Conservation (phyloP, 345 rosid genomes). For the Brassica nigra region DNA sequence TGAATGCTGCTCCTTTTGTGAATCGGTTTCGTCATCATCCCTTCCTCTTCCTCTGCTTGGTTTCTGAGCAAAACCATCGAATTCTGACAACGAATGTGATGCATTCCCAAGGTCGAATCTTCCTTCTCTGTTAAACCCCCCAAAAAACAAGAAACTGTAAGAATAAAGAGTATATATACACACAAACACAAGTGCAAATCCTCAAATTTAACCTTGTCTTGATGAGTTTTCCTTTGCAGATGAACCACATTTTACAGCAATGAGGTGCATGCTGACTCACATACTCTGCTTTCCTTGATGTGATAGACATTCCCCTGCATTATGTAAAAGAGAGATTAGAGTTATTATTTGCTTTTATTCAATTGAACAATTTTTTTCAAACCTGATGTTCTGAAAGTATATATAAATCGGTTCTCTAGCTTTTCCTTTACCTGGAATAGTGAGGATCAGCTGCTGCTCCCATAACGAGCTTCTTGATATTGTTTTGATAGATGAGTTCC, state of each 20-base stretch:
- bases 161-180: background rate
- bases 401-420: background rate
- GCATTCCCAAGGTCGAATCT: background rate
- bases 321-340: constrained; percentile 2
- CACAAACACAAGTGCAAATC: background rate
- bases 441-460: constrained; percentile 70
- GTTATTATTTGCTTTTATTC: background rate
- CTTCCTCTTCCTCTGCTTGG: constrained; percentile 14
- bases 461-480: constrained; percentile 59
- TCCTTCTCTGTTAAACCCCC: constrained; percentile 13
- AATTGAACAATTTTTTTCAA: background rate
- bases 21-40: background rate
- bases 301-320: constrained; percentile 59
- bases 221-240: constrained; percentile 66
- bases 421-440: constrained; percentile 46
- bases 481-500: constrained; percentile 53
- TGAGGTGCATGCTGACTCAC: constrained; percentile 48
- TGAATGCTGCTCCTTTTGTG: background rate
- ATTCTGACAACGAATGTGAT: constrained; percentile 10
- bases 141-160: too few species aligned
- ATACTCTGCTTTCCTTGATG: constrained; percentile 58
- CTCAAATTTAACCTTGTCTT: constrained; percentile 48
- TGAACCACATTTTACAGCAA: constrained; percentile 56
- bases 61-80: background rate
- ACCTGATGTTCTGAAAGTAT: background rate